phyloP scores from a whole-genome alignment of 768 basidiomycete genomes.

The Tylopilus subfusipes region DNA sequence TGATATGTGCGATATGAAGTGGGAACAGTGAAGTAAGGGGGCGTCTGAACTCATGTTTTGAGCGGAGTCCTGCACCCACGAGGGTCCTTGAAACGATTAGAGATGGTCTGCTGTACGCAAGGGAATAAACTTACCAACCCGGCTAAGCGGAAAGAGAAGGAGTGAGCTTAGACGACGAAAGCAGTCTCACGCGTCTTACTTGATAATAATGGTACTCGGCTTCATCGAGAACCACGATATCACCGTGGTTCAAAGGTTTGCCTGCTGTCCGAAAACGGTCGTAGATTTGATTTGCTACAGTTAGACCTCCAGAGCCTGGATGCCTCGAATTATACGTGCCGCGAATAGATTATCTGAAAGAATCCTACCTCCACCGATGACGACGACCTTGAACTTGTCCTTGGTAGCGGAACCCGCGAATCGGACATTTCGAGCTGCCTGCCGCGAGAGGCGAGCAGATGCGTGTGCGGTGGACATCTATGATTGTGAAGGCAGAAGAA shows the following conservation, averaged over 20 bases:
- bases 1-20: conserved; percentile 62
- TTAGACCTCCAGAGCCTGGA: conserved; percentile 75
- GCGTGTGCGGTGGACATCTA: conserved; percentile 8
- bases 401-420: conserved; percentile 29
- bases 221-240: conserved; percentile 84
- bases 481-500: background rate
- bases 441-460: conserved; percentile 4
- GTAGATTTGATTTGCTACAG: conserved; percentile 85
- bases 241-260: conserved; percentile 62
- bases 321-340: conserved; percentile 4
- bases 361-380: conserved; percentile 78
- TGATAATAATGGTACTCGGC: conserved; percentile 85
- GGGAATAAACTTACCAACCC: conserved; percentile 67
- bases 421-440: conserved; percentile 12
- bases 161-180: conserved; percentile 2
- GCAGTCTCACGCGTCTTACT: conserved; percentile 35
- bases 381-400: conserved; percentile 75
- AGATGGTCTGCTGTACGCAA: background rate
- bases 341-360: background rate
- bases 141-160: conserved; percentile 46
- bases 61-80: conserved; percentile 80
- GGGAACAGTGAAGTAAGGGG: conserved; percentile 73
- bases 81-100: conserved; percentile 64
- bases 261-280: conserved; percentile 71
- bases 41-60: conserved; percentile 65